Percentiles rank a stretch among this genome's conserved stretches.
Conservation (phyloP, 768 basidiomycete genomes). For the Tylopilus intermedius region DNA sequence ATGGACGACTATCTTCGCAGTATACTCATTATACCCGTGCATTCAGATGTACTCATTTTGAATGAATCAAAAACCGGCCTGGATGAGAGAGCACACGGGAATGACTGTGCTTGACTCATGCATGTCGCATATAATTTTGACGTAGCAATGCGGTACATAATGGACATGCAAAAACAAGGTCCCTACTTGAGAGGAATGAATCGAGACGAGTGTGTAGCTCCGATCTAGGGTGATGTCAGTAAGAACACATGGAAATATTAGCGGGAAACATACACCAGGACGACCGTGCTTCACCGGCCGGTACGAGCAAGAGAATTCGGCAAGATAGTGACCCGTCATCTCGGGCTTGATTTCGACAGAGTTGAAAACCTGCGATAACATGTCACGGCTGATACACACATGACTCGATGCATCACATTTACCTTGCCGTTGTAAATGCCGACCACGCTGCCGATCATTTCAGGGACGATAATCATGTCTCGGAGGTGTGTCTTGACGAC, state of each 20-base stretch:
- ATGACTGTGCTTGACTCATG: conserved; percentile 12
- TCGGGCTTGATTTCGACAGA: conserved; percentile 99
- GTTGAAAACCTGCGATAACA: conserved; percentile 67
- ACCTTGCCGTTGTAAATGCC: conserved; percentile 99
- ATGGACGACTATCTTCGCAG: conserved; percentile 59
- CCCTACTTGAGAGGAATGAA: conserved; percentile 96
- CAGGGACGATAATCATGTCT: conserved; percentile 99
- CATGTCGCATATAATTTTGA: conserved; percentile 39
- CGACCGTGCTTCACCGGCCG: conserved; percentile 99
- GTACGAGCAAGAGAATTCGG: conserved; percentile 95
- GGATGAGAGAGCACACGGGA: conserved; percentile 5
- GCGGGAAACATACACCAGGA: conserved; percentile 77
- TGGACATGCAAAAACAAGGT: conserved; percentile 22
- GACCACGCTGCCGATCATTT: conserved; percentile 98
- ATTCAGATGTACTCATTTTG: conserved; percentile 39
- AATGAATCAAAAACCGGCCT: conserved; percentile 22
- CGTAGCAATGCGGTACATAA: conserved; percentile 15
- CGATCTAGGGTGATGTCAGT: conserved; percentile 49
- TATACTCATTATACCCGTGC: conserved; percentile 56
- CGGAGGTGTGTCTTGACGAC: conserved; percentile 99
- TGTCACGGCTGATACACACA: background rate
- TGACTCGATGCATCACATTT: conserved; percentile 16
- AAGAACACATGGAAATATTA: conserved; percentile 1
- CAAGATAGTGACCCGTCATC: conserved; percentile 99
- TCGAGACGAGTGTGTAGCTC: conserved; percentile 87